Evolutionary conservation across 495 filamentous ascomycete species (phyloP).

Genomic region (Penicillium paradoxum): DNA sequence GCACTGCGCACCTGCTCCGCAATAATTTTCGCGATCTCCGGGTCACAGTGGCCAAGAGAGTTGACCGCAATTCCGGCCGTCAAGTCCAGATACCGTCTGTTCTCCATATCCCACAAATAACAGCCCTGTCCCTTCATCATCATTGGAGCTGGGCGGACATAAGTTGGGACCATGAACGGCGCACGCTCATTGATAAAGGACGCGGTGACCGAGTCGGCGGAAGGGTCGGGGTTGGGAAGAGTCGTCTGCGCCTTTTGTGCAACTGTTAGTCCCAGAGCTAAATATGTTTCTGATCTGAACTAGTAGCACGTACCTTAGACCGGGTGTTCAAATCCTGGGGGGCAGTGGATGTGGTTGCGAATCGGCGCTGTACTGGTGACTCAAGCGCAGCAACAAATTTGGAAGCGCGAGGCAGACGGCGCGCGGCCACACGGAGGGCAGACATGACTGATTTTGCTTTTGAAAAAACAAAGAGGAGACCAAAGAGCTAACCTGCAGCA

Average conservation of each 20-base stretch:
- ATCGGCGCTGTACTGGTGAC: conserved; percentile 38
- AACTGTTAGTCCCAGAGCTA: conserved; percentile 1
- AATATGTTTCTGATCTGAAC: not conserved
- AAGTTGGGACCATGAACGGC: conserved; percentile 91
- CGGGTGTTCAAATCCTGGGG: conserved; percentile 24
- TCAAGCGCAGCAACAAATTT: conserved; percentile 29
- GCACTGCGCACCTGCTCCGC: conserved; percentile 60
- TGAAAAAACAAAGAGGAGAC: not conserved
- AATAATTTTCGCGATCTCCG: conserved; percentile 61
- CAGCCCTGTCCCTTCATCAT: conserved; percentile 83
- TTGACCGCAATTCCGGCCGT: conserved; percentile 96
- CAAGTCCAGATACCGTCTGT: conserved; percentile 84
- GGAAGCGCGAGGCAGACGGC: conserved; percentile 35
- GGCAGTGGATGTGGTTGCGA: conserved; percentile 26
- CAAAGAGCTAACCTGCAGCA: not conserved
- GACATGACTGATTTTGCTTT: conserved; percentile 15
- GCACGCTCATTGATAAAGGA: conserved; percentile 65
- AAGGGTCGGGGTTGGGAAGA: conserved; percentile 73
- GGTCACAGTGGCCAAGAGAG: conserved; percentile 81
- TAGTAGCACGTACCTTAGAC: conserved; percentile 14
- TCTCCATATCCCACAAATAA: conserved; percentile 86
- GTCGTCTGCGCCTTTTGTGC: conserved; percentile 57
- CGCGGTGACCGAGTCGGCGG: conserved; percentile 68
- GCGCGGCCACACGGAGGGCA: conserved; percentile 34
- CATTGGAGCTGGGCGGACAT: conserved; percentile 83